Evolutionary conservation across 2,329 filamentous ascomycete genomes (phyloP), one percentile per base, ranked within the genome.

Genomic region (Arthrobotrys iridis): DNA sequence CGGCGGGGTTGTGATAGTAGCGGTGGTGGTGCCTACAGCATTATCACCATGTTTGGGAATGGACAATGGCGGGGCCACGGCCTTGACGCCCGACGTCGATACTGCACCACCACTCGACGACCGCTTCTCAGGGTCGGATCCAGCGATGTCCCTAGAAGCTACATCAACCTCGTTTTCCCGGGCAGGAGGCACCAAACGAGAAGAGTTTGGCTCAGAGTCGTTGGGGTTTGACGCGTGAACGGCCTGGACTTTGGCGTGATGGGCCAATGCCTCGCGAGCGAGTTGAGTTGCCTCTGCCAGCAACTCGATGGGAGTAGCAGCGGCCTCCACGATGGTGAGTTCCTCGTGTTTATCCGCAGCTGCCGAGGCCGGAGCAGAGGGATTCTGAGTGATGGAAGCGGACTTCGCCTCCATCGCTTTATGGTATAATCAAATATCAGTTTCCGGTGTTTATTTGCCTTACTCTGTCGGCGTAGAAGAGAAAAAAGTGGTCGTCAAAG

Each of bases 231-330:
- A 67, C 48, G 60, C 50, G 59, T 66, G 43, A 35, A 50, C 43
- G 15, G 43, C 24, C 28, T 48, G 52, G 30, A 40, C 26, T 60
- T 60, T 68, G 43, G 68, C 55, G 45, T 65, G 57, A 46, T 64
- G 43, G 24, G 70, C 70, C 70, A 74, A 67, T 74, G 70, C 70
- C 30, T 74, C 70, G 70, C 70, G 70, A 67, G 70, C 70, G 30
- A 74, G 70, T 55, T 67, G 52, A 40, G 70, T 74, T 33, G 70
- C 70, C 70, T 74, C 70, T 8, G 70, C 70, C 43, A 74, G 43
- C 33, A 74, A 37, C 15, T 67, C 70, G 70, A 74, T 74, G 60
- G 70, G 52, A n/a, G 59, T 65, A 3, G 33, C 58, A 20, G 58
- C 48, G 13, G 41, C 59, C 37, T 66, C 60, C 33, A 55, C 62